Evolutionary conservation across 2,329 filamentous ascomycete species (phyloP).

Genomic region (Aspergillus uvarum): DNA sequence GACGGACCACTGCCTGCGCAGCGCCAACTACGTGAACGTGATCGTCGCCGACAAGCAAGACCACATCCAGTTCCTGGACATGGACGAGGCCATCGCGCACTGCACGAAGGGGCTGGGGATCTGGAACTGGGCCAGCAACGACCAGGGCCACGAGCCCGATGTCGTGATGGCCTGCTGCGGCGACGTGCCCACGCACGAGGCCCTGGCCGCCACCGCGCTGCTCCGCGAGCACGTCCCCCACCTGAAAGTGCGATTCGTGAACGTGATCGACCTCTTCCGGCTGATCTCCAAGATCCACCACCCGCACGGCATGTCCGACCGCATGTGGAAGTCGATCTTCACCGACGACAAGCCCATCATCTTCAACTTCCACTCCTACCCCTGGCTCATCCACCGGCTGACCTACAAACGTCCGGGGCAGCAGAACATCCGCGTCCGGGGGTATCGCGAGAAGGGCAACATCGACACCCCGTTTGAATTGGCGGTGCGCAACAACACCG

Average conservation of each 20-base stretch:
- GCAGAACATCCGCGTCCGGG: conserved; percentile 69
- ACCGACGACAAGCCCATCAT: conserved; percentile 70
- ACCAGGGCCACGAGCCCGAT: conserved; percentile 67
- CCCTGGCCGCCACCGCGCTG: conserved; percentile 71
- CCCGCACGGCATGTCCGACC: conserved; percentile 68
- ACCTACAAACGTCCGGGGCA: conserved; percentile 73
- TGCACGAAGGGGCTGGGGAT: conserved; percentile 78
- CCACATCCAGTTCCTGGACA: conserved; percentile 72
- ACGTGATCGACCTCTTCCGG: conserved; percentile 79
- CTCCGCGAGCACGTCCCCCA: conserved; percentile 69
- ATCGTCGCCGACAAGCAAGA: conserved; percentile 78
- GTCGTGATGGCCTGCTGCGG: conserved; percentile 75
- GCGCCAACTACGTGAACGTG: conserved; percentile 77
- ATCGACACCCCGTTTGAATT: conserved; percentile 79
- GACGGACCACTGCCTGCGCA: conserved; percentile 73
- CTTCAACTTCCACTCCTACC: conserved; percentile 84
- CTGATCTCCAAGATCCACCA: conserved; percentile 69
- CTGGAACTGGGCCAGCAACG: conserved; percentile 74
- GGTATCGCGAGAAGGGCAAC: conserved; percentile 81
- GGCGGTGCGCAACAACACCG: conserved; percentile 73
- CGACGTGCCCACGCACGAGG: conserved; percentile 72
- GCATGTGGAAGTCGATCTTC: conserved; percentile 68
- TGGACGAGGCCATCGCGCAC: conserved; percentile 70
- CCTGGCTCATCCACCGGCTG: conserved; percentile 74
- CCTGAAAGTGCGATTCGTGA: conserved; percentile 75